Evolutionary conservation across 192 early-diverging fungal species (phyloP), one percentile per base, ranked within the genome.

Genomic region (Coemansia sp.): DNA sequence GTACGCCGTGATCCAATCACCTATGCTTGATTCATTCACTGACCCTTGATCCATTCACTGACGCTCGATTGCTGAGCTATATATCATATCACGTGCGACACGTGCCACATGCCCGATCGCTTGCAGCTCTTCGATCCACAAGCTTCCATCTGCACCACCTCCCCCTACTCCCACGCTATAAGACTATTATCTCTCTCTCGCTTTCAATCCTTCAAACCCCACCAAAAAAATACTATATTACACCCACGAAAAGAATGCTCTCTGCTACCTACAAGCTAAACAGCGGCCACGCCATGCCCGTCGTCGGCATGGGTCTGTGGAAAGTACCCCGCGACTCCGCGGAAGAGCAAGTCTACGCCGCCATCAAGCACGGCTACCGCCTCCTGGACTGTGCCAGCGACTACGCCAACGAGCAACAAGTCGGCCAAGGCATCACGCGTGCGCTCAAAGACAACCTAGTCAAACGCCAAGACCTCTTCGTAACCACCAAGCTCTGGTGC

Each of bases 401-500:
- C 55, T 85, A 93, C 58, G 86, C 79, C 41, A 95, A 93, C 67
- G 90, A 95, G 73, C 61, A 56, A 9, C 87, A 92, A 47, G 76
- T 90, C 45, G 93, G 93, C 38, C 55, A 81, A 44, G 90, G 81
- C 5, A 82, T 92, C 19, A 71, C 68, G 18, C 80, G 89, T 25
- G 75, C 74, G 22, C 67, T 73, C 14, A 33, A 42, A 40, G 70
- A 54, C 64, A 86, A 42, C 62, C 74, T 61, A 71, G 92, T 55
- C 62, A 82, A 51, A 59, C 72, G 72, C 59, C 19, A 40, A 2
- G 72, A 91, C 17, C 59, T 93, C 41, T 95, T 92, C 63, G 67
- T 91, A 45, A 93, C 90, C 10, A 86, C 85, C 71, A 90, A 91
- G 65, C 63, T 91, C 21, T 90, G 83, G 85, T 84, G 85, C 71